Percentiles rank a stretch among this genome's conserved stretches.
Conservation (phyloP, 306 rosid genomes). For the Begonia fuchsioides region DNA sequence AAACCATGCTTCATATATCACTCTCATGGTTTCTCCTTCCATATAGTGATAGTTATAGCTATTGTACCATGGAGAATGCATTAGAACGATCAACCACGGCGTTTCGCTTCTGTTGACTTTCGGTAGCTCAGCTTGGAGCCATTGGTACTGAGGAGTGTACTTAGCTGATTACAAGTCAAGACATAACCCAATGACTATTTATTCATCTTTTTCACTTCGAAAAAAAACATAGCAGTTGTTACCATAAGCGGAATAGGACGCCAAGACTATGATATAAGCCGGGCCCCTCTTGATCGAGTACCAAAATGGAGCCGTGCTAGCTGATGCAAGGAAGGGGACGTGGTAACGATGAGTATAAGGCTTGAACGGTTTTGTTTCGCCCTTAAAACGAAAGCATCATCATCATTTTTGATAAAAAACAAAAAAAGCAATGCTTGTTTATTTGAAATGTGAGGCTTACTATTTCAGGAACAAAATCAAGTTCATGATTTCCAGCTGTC, state of each 20-base stretch:
- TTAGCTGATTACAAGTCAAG: conserved; percentile 13
- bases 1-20: conserved; percentile 57
- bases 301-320: conserved; percentile 26
- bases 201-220: no score
- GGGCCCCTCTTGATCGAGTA: conserved; percentile 72
- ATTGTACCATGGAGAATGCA: conserved; percentile 46
- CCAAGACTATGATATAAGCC: conserved; percentile 53
- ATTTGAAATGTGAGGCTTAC: conserved; percentile 22
- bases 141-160: conserved; percentile 37
- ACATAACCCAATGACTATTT: no score
- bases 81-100: conserved; percentile 41
- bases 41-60: conserved; percentile 46
- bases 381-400: conserved; percentile 20
- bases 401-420: no score
- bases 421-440: no score
- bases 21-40: conserved; percentile 93
- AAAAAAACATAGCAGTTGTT: background rate
- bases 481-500: conserved; percentile 87
- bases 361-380: conserved; percentile 58
- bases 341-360: conserved; percentile 36
- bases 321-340: conserved; percentile 28
- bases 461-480: conserved; percentile 58
- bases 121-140: conserved; percentile 30
- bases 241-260: conserved; percentile 71
- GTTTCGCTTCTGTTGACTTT: conserved; percentile 42